Percentiles rank a stretch among this genome's conserved stretches.
These are phyloP conservation scores for Amaranthus tricolor DNA, from an alignment of 179 eudicot species.

Conservation along the genomic window DNA sequence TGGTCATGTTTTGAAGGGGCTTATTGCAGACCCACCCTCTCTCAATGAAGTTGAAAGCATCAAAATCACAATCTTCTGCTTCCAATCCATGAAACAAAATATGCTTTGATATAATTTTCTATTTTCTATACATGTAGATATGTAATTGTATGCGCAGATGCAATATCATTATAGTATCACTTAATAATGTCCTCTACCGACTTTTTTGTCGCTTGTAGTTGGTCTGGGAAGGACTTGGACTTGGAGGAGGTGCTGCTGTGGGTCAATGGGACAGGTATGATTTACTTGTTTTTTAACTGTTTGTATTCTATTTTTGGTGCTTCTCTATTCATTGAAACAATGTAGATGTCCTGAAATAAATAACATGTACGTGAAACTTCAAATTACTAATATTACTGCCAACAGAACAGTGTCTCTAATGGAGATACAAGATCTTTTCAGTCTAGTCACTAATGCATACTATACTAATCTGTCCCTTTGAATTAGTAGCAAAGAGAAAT, in stretches of 20 bases:
- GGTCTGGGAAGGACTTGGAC: conserved; percentile 95
- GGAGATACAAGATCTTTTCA: too few species aligned
- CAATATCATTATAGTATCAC: neutral
- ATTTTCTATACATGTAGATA: neutral
- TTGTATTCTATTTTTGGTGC: neutral
- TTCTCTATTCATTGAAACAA: neutral
- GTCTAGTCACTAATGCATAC: too few species aligned
- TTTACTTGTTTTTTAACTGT: neutral
- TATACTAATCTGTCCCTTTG: too few species aligned
- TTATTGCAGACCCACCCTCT: neutral
- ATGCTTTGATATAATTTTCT: conserved; percentile 4
- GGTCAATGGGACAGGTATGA: conserved; percentile 85
- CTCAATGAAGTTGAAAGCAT: neutral
- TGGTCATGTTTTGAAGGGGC: neutral
- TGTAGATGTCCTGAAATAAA: neutral
- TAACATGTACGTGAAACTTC: neutral
- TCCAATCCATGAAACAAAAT: neutral
- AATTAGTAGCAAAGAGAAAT: too few species aligned
- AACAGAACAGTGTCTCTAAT: neutral
- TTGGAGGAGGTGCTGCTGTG: conserved; percentile 65
- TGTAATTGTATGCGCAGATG: neutral
- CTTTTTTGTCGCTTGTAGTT: conserved; percentile 43
- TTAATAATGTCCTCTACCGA: conserved; percentile 6
- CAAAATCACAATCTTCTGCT: neutral
- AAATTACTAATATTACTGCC: neutral